Percentiles rank a stretch among this genome's conserved stretches.
phyloP scores from a whole-genome alignment of 805 yeast genomes.

The Metschnikowia drakensbergensis region DNA sequence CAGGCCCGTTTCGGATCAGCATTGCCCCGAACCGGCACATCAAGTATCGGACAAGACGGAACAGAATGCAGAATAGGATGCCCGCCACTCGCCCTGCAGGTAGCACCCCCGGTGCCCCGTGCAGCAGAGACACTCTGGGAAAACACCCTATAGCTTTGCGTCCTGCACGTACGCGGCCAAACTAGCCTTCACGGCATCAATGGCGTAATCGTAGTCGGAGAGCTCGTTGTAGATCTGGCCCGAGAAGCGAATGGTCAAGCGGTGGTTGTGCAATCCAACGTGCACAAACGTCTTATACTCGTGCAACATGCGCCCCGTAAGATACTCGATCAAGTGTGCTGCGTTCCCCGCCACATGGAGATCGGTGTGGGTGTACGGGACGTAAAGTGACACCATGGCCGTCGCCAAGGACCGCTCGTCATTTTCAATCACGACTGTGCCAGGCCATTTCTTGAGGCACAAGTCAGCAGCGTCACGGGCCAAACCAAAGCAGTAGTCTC shows the following conservation, averaged over 20 bases:
- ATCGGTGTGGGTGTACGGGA: conserved; percentile 25
- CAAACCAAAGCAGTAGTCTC: conserved; percentile 43
- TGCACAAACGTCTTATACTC: conserved; percentile 47
- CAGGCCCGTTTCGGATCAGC: too few species aligned
- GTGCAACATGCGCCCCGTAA: conserved; percentile 7
- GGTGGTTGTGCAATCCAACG: conserved; percentile 34
- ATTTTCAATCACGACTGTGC: conserved; percentile 36
- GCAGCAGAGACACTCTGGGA: too few species aligned
- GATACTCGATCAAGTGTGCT: conserved; percentile 3
- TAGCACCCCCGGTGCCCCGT: too few species aligned
- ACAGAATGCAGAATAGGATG: too few species aligned
- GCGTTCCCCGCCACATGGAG: conserved; percentile 3
- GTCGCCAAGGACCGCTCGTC: conserved; percentile 31
- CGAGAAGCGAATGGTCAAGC: conserved; percentile 43
- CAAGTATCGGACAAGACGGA: too few species aligned
- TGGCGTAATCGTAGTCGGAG: conserved; percentile 48
- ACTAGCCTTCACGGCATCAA: conserved; percentile 23
- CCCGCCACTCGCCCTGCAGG: too few species aligned
- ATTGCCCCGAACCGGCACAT: too few species aligned
- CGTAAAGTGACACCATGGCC: conserved; percentile 43
- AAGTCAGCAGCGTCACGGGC: conserved; percentile 42
- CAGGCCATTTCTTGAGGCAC: conserved; percentile 37
- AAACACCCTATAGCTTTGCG: not conserved
- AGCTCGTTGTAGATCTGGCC: conserved; percentile 59
- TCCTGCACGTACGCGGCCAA: not conserved